Base-by-base conservation (phyloP, 768 basidiomycete genomes). In the Crassisporium funariophilum region DNA sequence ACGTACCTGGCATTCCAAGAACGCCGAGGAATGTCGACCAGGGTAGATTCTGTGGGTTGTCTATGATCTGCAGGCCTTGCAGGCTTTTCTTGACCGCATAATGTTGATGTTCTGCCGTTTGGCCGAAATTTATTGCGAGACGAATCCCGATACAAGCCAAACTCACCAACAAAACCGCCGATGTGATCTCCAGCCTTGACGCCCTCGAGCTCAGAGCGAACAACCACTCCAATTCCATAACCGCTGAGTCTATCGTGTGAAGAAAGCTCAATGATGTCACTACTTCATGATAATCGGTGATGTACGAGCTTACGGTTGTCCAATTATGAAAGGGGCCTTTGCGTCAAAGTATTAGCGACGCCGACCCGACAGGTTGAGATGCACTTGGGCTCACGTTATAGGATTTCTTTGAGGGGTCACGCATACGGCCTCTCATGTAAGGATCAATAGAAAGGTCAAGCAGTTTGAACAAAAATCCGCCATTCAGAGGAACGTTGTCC, bases 1-100 rank as follows among this genome's bases (percentile, higher is more conserved):
- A 63, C 73, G 40, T 61, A 76, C 75, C 71, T 64, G 79, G 72
- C 77, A 81, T 81, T 10, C 82, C 82, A 7, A 71, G 66, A 1
- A 75, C 72, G 12, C 82, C 80, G 21, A 79, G 57, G 52, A 73
- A 79, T 0, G 63, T 63, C 0, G 71, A 68, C 77, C 75, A 81
- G 0, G 79, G 78, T 4, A 82, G 58, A 4, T 70, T 66, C 23
- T 71, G 54, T 44, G 70, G 61, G 51, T 79, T 77, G 27, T 73
- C 47, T 31, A 79, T 46, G 5, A 73, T 49, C 3, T 37, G 31
- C 41, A 64, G 53, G 8, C 48, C 46, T 1, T 43, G 34, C 9
- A 66, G 43, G 31, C 60, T 50, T 12, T 55, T 53, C 10, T 33
- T 42, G 24, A 79, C 48, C 37, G 46, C 56, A 48, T 78, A 81